Conservation (phyloP, 352 stramenopile species). For the Vaucheria bursata region DNA sequence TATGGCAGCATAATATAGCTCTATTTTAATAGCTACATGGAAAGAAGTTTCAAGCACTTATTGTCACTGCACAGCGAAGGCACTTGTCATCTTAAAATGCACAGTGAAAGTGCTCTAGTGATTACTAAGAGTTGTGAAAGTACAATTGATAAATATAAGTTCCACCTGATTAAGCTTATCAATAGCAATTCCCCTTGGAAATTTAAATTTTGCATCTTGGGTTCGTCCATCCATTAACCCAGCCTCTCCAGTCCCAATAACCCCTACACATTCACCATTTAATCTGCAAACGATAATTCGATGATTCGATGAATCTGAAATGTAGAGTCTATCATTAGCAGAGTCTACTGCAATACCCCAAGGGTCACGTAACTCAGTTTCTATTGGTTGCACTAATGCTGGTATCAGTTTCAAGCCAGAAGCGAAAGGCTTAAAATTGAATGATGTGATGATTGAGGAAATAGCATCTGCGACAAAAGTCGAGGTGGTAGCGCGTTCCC, state of each 20-base stretch:
- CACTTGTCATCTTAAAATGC: no score
- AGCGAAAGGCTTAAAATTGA: neutral
- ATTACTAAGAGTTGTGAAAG: no score
- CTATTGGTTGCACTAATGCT: neutral
- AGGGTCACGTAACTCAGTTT: neutral
- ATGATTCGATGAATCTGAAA: neutral
- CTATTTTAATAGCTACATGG: no score
- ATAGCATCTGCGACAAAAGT: neutral
- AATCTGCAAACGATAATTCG: neutral
- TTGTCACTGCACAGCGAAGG: no score
- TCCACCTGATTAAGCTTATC: neutral
- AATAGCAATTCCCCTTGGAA: neutral
- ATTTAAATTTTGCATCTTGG: neutral
- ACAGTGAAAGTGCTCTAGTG: no score
- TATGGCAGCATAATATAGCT: no score
- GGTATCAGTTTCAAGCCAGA: neutral
- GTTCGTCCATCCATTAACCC: neutral
- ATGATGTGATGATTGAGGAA: neutral
- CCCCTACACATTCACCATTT: neutral
- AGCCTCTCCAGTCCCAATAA: neutral
- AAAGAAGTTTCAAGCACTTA: no score
- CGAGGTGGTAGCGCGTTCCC: neutral
- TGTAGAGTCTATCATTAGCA: neutral
- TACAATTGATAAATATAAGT: no score
- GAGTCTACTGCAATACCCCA: neutral